phyloP scores from a whole-genome alignment of 2,329 filamentous ascomycete species.

The Tolypocladium paradoxum region DNA sequence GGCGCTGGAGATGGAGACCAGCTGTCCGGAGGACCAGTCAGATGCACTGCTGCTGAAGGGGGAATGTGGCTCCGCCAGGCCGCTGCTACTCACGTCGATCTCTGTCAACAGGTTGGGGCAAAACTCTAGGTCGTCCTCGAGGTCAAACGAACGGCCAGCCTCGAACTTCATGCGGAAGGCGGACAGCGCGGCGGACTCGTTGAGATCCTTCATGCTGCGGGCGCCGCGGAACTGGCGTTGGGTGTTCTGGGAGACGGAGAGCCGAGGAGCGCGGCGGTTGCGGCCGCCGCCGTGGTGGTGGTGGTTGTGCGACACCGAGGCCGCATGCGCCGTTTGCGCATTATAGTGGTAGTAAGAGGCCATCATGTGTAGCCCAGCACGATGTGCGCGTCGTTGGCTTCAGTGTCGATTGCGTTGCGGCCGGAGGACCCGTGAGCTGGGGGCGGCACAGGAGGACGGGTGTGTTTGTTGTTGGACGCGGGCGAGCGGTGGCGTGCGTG shows the following conservation, averaged over 20 bases:
- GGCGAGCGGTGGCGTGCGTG: conserved; percentile 4
- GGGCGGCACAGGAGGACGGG: background rate
- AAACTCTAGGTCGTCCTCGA: conserved; percentile 94
- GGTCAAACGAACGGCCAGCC: conserved; percentile 83
- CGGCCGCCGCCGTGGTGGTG: conserved; percentile 59
- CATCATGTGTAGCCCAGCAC: conserved; percentile 29
- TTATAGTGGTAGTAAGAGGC: conserved; percentile 55
- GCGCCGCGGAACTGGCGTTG: conserved; percentile 82
- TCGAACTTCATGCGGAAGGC: conserved; percentile 84
- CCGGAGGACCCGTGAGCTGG: background rate
- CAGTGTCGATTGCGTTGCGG: background rate
- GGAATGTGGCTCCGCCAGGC: conserved; percentile 6
- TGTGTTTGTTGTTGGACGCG: conserved; percentile 1
- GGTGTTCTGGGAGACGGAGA: conserved; percentile 69
- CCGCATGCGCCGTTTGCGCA: conserved; percentile 46
- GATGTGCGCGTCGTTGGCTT: background rate
- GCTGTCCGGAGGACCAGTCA: conserved; percentile 41
- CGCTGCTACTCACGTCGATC: conserved; percentile 62
- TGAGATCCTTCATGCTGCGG: conserved; percentile 75
- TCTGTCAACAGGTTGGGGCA: conserved; percentile 88
- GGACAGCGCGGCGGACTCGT: conserved; percentile 63
- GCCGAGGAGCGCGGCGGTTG: conserved; percentile 71
- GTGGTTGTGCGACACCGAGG: conserved; percentile 60
- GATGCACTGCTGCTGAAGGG: conserved; percentile 9
- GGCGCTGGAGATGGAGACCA: conserved; percentile 83